phyloP scores from a whole-genome alignment of 345 rosid genomes.

The Ricinus communis region DNA sequence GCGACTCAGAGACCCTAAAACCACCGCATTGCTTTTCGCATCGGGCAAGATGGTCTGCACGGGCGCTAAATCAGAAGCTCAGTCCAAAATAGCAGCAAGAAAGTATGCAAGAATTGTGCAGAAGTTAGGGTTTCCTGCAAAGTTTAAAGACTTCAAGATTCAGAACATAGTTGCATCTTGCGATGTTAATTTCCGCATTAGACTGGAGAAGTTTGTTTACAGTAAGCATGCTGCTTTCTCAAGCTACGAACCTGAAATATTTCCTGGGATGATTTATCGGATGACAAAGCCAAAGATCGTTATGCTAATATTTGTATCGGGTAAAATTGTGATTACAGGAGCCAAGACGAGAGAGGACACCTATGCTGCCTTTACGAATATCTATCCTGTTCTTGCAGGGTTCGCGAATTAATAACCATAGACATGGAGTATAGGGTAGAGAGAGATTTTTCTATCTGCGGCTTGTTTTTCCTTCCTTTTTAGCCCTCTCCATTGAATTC shows the following conservation, averaged over 20 bases:
- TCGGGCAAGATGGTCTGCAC: constrained; percentile 88
- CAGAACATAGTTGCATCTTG: constrained; percentile 80
- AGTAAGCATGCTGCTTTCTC: background rate
- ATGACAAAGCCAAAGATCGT: constrained; percentile 88
- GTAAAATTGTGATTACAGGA: constrained; percentile 3
- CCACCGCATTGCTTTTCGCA: constrained; percentile 83
- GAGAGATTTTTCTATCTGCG: too few species aligned
- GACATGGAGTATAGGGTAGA: too few species aligned
- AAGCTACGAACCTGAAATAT: constrained; percentile 75
- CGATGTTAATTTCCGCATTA: constrained; percentile 64
- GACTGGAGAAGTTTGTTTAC: constrained; percentile 67
- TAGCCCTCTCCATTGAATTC: too few species aligned
- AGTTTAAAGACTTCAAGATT: constrained; percentile 81
- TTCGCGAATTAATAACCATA: background rate
- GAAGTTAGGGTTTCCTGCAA: constrained; percentile 73
- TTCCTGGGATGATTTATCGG: constrained; percentile 83
- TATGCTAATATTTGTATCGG: constrained; percentile 45
- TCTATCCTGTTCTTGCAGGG: background rate
- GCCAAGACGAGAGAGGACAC: constrained; percentile 4
- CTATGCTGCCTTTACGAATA: background rate
- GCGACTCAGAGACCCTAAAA: constrained; percentile 86
- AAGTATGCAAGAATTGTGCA: constrained; percentile 57
- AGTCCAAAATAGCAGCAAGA: constrained; percentile 67
- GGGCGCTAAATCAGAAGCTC: constrained; percentile 74
- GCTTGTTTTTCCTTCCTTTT: too few species aligned